Base-by-base conservation (phyloP, 2,329 filamentous ascomycete species). In the Neofusicoccum laricinum region DNA sequence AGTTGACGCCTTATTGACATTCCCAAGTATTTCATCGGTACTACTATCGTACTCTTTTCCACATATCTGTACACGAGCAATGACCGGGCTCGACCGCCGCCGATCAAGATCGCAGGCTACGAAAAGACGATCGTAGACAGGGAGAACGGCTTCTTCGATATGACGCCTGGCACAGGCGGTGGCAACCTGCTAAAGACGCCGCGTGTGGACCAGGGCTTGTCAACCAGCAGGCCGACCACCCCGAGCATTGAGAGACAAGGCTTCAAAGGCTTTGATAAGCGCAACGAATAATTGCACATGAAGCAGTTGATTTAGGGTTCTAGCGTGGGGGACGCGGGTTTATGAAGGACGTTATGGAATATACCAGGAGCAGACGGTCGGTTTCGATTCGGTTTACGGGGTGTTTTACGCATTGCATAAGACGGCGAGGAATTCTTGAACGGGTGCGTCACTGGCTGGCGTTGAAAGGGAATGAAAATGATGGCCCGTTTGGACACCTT, bases 51-150 rank as follows among this genome's bases (percentile, higher is more conserved):
- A 8, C 80, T 97, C 0, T 83, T 86, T 46, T 90, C 93, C 2
- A 96, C 92, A 2, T 97, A 93, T 75, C 82, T 97, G 15, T 97
- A 97, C 80, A 92, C 87, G 66, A 84, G 85, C 5, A 84, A 87
- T 0, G 86, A 92, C 67, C 80, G 84, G 66, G 51, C 66, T 30
- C 77, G 82, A 62, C 85, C 88, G 15, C 81, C 86, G 0, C 86
- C 89, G 0, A 87, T 92, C 70, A 85, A 80, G 67, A 88, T 93
- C 66, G 89, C 88, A 51, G 86, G 82, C 68, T 93, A 90, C 72
- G 92, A 97, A 75, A 95, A 96, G 78, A 86, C 87, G 2, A 83
- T 83, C 12, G 84, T 88, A 45, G 86, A 86, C 34, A 67, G 68
- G 32, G 69, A 70, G 49, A 63, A 71, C n/a, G 57, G 66, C 5